Evolutionary conservation across 164 flowering plant species (phyloP).

Genomic region (Echeveria elegans): DNA sequence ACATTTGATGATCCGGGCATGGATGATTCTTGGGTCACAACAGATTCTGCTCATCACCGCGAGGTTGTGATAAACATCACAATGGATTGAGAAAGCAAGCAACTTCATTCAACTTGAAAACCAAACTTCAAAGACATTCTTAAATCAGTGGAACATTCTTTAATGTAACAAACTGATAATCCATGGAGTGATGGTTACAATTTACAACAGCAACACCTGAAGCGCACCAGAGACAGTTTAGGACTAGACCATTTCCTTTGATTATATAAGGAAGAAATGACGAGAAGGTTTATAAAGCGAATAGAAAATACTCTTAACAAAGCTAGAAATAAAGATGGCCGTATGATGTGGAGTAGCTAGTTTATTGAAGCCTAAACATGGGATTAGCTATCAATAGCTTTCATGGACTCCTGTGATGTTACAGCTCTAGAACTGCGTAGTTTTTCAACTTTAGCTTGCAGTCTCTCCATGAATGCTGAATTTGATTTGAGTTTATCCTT

Average conservation of each 20-base stretch:
- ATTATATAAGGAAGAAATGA: not conserved
- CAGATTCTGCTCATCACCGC: not conserved
- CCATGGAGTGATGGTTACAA: not conserved
- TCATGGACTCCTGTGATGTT: conserved; percentile 15
- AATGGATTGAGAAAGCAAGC: not conserved
- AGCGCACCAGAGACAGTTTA: no score
- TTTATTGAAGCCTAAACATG: not conserved
- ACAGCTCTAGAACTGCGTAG: conserved; percentile 16
- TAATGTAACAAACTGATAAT: not conserved
- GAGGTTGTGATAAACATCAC: not conserved
- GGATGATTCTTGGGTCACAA: conserved; percentile 24
- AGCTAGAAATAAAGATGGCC: not conserved
- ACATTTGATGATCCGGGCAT: conserved; percentile 29
- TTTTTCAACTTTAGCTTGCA: conserved; percentile 43
- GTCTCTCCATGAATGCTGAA: conserved; percentile 80
- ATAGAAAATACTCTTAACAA: not conserved
- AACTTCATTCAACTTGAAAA: not conserved
- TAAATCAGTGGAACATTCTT: no score
- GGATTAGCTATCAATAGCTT: not conserved
- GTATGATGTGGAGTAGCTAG: not conserved
- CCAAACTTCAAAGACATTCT: not conserved
- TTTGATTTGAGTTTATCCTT: conserved; percentile 77
- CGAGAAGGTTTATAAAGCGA: not conserved
- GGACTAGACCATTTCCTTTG: not conserved
- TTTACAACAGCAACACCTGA: not conserved